A percentile compares a stretch with the other conserved stretches of the same genome.
phyloP scores from a whole-genome alignment of 257 asterid genomes.

The Capsicum rhomboideum region DNA sequence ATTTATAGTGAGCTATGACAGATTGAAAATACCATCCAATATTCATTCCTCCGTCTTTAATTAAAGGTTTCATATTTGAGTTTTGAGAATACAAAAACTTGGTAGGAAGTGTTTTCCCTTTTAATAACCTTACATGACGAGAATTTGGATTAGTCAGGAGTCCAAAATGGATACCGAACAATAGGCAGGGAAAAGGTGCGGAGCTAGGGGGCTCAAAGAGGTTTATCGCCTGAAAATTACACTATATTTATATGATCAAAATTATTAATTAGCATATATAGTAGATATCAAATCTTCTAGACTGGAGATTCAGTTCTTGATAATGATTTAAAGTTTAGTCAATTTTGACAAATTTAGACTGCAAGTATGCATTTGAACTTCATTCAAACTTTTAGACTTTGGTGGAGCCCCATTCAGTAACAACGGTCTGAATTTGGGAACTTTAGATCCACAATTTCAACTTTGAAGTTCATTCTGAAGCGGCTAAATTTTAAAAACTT shows the following conservation, averaged over 20 bases:
- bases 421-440: no score
- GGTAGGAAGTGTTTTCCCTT: neutral
- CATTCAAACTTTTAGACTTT: no score
- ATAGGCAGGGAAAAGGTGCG: rapidly evolving
- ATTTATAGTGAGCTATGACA: neutral
- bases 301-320: no score
- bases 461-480: no score
- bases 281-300: neutral
- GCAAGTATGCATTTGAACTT: no score
- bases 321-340: no score
- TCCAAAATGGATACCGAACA: neutral
- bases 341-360: no score
- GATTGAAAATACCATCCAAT: neutral
- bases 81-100: neutral
- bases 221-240: neutral
- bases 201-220: neutral
- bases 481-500: no score
- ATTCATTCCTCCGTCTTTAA: neutral
- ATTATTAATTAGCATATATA: neutral
- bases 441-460: no score
- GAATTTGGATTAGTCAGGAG: neutral
- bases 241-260: neutral
- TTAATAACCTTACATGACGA: neutral
- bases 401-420: no score
- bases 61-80: neutral